Conservation (phyloP, 177 flowering plant genomes). For the Tripterygium wilfordii region DNA sequence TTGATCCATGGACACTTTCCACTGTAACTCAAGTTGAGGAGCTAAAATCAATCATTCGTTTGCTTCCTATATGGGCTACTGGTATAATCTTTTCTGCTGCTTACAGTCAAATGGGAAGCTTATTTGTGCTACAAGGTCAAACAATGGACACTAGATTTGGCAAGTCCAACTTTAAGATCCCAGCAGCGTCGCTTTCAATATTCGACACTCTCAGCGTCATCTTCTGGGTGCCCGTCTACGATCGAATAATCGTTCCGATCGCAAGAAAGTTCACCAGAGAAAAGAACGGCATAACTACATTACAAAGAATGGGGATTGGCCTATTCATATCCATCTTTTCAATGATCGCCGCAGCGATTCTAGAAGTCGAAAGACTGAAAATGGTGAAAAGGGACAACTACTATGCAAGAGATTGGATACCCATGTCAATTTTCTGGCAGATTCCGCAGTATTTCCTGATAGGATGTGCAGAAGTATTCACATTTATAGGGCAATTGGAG, state of each 20-base stretch:
- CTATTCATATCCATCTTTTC: constrained; percentile 60
- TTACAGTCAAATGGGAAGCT: constrained; percentile 60
- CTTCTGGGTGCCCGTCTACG: constrained; percentile 67
- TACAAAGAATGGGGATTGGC: constrained; percentile 77
- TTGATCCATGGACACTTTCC: constrained; percentile 65
- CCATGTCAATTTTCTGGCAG: constrained; percentile 67
- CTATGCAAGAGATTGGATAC: constrained; percentile 24
- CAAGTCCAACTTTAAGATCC: constrained; percentile 37
- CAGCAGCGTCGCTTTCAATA: constrained; percentile 57
- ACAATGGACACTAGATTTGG: constrained; percentile 49
- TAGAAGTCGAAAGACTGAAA: constrained; percentile 46
- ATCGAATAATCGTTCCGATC: constrained; percentile 48
- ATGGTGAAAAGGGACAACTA: constrained; percentile 32
- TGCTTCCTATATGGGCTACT: constrained; percentile 77
- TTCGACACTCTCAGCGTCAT: constrained; percentile 72
- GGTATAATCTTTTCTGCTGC: constrained; percentile 67
- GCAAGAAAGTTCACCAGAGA: constrained; percentile 55
- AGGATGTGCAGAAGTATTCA: constrained; percentile 73
- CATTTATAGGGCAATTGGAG: constrained; percentile 62
- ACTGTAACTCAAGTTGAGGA: constrained; percentile 86
- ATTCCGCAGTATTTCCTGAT: constrained; percentile 69
- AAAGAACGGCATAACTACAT: constrained; percentile 56
- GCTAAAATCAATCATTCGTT: constrained; percentile 50
- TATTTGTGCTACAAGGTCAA: constrained; percentile 43
- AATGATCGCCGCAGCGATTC: constrained; percentile 48